Percentiles rank a stretch among this genome's conserved stretches.
Conservation (phyloP, 345 rosid species). For the Barbarea vulgaris region DNA sequence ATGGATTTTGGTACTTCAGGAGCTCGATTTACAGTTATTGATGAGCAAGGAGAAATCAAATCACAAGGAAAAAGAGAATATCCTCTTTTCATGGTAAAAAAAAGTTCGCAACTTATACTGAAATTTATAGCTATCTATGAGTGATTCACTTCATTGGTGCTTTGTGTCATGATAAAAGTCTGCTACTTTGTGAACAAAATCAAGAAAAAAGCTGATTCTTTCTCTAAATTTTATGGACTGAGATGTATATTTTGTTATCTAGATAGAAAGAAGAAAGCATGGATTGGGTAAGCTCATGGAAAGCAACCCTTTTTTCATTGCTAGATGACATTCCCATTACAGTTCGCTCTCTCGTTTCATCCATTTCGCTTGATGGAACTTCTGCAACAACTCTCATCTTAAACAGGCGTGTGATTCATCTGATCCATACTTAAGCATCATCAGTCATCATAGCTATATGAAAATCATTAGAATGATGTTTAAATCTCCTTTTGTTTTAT, state of each 20-base stretch:
- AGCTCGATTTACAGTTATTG: constrained; percentile 77
- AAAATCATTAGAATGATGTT: neutral
- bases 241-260: constrained; percentile 55
- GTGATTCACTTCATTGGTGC: neutral
- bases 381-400: constrained; percentile 87
- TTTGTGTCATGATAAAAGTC: neutral
- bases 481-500: neutral
- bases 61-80: constrained; percentile 75
- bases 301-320: constrained; percentile 60
- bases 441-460: constrained; percentile 6
- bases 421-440: constrained; percentile 5
- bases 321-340: constrained; percentile 71
- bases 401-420: constrained; percentile 53
- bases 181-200: neutral
- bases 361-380: constrained; percentile 88
- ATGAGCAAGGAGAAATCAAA: constrained; percentile 58
- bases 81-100: constrained; percentile 53
- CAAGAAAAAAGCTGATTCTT: neutral
- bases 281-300: constrained; percentile 85
- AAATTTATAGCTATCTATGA: neutral
- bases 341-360: constrained; percentile 58
- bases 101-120: neutral
- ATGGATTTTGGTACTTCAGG: constrained; percentile 98
- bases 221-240: constrained; percentile 8
- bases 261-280: constrained; percentile 72